Conservation (phyloP, 2,329 filamentous ascomycete genomes). For the Xylariaceae sp. region DNA sequence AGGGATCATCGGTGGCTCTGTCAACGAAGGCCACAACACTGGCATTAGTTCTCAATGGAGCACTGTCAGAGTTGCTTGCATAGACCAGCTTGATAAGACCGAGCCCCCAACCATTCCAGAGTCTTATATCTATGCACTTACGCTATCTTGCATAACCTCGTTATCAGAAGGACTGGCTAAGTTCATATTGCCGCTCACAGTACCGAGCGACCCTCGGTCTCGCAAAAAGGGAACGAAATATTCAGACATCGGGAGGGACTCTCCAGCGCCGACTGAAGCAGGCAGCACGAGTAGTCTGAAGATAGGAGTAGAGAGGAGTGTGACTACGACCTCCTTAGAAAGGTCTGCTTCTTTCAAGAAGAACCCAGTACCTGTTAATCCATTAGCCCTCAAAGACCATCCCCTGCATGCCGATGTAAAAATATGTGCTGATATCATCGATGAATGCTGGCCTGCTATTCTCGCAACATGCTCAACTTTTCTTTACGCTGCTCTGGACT, state of each 20-base stretch:
- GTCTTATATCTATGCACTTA: slow-evolving; percentile 91
- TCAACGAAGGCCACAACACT: slow-evolving; percentile 70
- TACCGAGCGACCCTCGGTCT: slow-evolving; percentile 71
- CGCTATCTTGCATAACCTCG: slow-evolving; percentile 85
- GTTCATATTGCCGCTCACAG: slow-evolving; percentile 89
- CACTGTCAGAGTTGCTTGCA: slow-evolving; percentile 81
- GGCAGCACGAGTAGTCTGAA: slow-evolving; percentile 43
- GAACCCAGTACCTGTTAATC: slow-evolving; percentile 83
- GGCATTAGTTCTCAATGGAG: slow-evolving; percentile 95
- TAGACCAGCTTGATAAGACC: slow-evolving; percentile 92
- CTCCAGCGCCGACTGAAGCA: slow-evolving; percentile 48
- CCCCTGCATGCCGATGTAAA: slow-evolving; percentile 74
- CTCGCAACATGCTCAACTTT: slow-evolving; percentile 96
- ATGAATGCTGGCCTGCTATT: slow-evolving; percentile 94
- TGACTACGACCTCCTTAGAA: slow-evolving; percentile 51
- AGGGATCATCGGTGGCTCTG: slow-evolving; percentile 81
- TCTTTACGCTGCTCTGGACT: slow-evolving; percentile 87
- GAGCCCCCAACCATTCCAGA: slow-evolving; percentile 85
- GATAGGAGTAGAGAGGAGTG: slow-evolving; percentile 39
- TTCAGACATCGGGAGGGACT: slow-evolving; percentile 51
- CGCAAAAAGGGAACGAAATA: slow-evolving; percentile 57
- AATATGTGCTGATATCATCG: slow-evolving; percentile 81
- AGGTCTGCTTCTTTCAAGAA: slow-evolving; percentile 73
- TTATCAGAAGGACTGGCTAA: slow-evolving; percentile 93
- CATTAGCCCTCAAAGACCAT: slow-evolving; percentile 76